Base-by-base conservation (phyloP, 129 eudicot species). In the Ambrosia artemisiifolia region DNA sequence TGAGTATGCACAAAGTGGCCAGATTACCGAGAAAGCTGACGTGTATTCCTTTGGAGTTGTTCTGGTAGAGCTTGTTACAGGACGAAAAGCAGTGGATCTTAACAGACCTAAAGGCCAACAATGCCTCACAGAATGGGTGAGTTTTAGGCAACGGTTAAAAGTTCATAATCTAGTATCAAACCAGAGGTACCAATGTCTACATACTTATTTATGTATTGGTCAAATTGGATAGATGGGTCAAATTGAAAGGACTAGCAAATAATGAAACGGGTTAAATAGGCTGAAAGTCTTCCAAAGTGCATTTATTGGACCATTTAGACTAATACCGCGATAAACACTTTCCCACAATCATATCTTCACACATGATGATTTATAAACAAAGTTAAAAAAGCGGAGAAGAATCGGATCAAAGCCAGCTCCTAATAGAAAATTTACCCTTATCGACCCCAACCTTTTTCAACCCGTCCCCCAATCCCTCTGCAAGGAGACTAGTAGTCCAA, bases 61-160 rank as follows among this genome's bases (percentile, higher is more conserved):
- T 10, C 48, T 91, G 74, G 92, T 88, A 71, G 97, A 91, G 84
- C 92, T 91, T 53, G 92, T 91, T 28, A 91, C 95, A 4, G 97
- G 97, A 30, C 82, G 97, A 44, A 91, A 91, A 80, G 97, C 97
- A 19, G 95, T 91, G 77, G 97, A 91, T 80, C 86, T 91, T 74
- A 88, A 78, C 85, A 79, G 95, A 66, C 97, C 97, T 7, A 91
- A 85, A 77, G 97, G 97, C 80, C 97, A 91, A 76, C 97, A 91
- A 75, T 91, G 92, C 76, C 95, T 91, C 40, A 84, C 95, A 9
- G 97, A 91, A 78, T 91, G 97, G 97, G 97, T 91, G 62, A 42
- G 81, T 78, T 40, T 35, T 24, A 62, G 40, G 1, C 44, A 63
- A 28, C 14, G 7, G 18, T 30, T 40, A 42, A 33, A 51, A 65